A percentile compares a stretch with the other conserved stretches of the same genome.
These are phyloP conservation scores for Zostera marina DNA, from an alignment of 116 monocot genomes.

Conservation along the genomic window DNA sequence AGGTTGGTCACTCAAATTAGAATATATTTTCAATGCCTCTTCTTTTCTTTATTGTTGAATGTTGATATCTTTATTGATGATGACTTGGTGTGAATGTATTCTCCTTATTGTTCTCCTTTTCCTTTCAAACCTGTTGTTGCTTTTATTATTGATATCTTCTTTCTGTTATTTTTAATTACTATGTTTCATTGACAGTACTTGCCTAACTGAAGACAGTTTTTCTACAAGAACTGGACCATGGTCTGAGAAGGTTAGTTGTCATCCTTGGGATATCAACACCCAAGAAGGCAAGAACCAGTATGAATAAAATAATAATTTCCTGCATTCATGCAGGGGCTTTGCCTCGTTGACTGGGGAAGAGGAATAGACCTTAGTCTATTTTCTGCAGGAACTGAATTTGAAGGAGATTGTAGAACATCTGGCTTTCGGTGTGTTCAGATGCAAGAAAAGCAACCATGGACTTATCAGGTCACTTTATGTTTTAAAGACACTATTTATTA, in stretches of 20 bases:
- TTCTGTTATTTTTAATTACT: background rate
- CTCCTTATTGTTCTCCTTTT: background rate
- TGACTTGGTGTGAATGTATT: background rate
- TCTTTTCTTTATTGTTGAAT: background rate
- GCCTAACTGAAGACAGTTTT: slow-evolving; percentile 35
- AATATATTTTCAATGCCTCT: background rate
- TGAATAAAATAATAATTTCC: background rate
- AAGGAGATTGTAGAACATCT: slow-evolving; percentile 64
- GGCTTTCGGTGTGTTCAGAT: slow-evolving; percentile 77
- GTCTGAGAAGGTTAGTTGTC: slow-evolving; percentile 38
- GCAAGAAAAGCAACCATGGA: slow-evolving; percentile 74
- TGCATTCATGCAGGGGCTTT: slow-evolving; percentile 65
- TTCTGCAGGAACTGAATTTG: slow-evolving; percentile 39
- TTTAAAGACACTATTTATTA: background rate
- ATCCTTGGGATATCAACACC: background rate
- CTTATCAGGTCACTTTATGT: slow-evolving; percentile 45
- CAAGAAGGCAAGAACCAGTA: background rate
- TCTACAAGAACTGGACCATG: slow-evolving; percentile 33
- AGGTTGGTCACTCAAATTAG: too few species aligned
- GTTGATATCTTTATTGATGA: background rate
- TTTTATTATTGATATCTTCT: background rate
- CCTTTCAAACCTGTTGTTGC: slow-evolving; percentile 1
- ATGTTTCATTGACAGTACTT: slow-evolving; percentile 24
- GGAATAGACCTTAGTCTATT: slow-evolving; percentile 70
- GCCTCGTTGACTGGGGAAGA: slow-evolving; percentile 93